Conservation (phyloP, 1,284 basidiomycete genomes). For the Ceratobasidium papillatum region DNA sequence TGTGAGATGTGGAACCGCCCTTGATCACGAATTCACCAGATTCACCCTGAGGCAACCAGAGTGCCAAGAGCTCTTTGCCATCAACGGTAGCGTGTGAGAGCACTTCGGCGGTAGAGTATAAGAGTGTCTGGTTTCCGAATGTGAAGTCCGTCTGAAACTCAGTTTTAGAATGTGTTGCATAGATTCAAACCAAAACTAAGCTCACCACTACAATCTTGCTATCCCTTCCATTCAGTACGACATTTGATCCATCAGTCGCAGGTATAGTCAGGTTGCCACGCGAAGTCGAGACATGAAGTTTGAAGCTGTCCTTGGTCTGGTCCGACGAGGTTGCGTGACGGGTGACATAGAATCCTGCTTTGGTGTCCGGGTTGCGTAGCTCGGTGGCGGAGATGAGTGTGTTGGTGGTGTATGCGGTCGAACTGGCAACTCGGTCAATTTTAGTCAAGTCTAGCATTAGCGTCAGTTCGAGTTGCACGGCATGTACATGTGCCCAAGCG, state of each 20-base stretch:
- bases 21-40: slow-evolving; percentile 39
- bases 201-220: slow-evolving; percentile 37
- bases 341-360: slow-evolving; percentile 49
- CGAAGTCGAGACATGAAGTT: slow-evolving; percentile 45
- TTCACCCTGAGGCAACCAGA: slow-evolving; percentile 30
- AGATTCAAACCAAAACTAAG: background rate
- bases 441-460: slow-evolving; percentile 4
- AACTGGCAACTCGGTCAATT: slow-evolving; percentile 28
- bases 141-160: slow-evolving; percentile 22
- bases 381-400: slow-evolving; percentile 40
- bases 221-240: slow-evolving; percentile 32
- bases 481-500: too few relatives aligned
- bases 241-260: background rate
- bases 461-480: background rate
- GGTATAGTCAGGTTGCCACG: slow-evolving; percentile 45
- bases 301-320: slow-evolving; percentile 44
- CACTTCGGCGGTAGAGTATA: slow-evolving; percentile 41
- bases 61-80: slow-evolving; percentile 9
- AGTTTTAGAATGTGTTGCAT: background rate
- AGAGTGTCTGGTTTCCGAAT: slow-evolving; percentile 24
- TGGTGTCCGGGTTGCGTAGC: slow-evolving; percentile 46
- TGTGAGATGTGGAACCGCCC: slow-evolving; percentile 20
- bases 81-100: slow-evolving; percentile 39
- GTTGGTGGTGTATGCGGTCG: slow-evolving; percentile 36
- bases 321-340: slow-evolving; percentile 48